These are phyloP conservation scores for Mucor piriformis DNA, from an alignment of 371 early-diverging fungal genomes.

Conservation along the genomic window DNA sequence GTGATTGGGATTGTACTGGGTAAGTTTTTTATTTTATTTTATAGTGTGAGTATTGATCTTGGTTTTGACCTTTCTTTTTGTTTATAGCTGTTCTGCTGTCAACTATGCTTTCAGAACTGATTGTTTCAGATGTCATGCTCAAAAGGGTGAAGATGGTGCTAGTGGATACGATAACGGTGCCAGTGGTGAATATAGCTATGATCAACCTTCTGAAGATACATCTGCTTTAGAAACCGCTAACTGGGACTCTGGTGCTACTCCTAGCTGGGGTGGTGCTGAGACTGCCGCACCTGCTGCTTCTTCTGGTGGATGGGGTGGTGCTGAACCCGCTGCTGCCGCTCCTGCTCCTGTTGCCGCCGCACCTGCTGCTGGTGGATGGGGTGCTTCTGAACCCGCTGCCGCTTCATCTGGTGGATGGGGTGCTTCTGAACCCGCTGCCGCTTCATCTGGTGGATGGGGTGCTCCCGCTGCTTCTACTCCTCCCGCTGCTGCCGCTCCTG, in stretches of 20 bases:
- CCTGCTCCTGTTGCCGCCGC: slow-evolving; percentile 15
- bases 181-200: slow-evolving; percentile 26
- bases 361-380: slow-evolving; percentile 25
- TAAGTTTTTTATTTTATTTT: no score
- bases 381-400: slow-evolving; percentile 17
- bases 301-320: slow-evolving; percentile 26
- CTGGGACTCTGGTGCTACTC: slow-evolving; percentile 21
- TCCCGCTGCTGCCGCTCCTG: slow-evolving; percentile 18
- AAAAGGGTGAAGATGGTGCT: slow-evolving; percentile 50
- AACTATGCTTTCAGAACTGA: slow-evolving; percentile 67
- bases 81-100: slow-evolving; percentile 62
- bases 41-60: no score
- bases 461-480: slow-evolving; percentile 19
- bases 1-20: slow-evolving; percentile 74
- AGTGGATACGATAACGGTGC: slow-evolving; percentile 24
- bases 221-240: slow-evolving; percentile 22
- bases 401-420: slow-evolving; percentile 24
- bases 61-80: slow-evolving; percentile 1
- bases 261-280: slow-evolving; percentile 29
- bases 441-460: slow-evolving; percentile 25
- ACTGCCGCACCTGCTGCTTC: slow-evolving; percentile 22
- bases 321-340: slow-evolving; percentile 16
- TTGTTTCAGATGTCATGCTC: slow-evolving; percentile 72
- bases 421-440: slow-evolving; percentile 23
- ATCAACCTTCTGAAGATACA: slow-evolving; percentile 12